Conservation (phyloP, 2,329 filamentous ascomycete genomes). For the Xylariaceae sp. region DNA sequence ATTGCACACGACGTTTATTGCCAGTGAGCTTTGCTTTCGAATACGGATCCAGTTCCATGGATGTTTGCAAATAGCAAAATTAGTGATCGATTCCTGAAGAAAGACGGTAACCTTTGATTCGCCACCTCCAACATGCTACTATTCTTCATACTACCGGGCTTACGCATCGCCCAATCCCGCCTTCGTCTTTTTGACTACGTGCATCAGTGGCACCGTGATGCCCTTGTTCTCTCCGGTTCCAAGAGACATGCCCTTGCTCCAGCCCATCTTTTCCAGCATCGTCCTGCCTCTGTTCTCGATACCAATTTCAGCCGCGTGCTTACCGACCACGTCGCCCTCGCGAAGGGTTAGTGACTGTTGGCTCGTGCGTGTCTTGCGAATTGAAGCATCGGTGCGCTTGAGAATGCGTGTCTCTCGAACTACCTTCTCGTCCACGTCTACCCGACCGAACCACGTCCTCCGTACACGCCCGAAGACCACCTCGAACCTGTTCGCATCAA, state of each 20-base stretch:
- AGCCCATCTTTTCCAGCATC: slow-evolving; percentile 97
- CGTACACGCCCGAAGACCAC: slow-evolving; percentile 42
- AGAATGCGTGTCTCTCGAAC: slow-evolving; percentile 25
- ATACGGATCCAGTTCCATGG: too few species aligned
- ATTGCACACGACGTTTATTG: too few species aligned
- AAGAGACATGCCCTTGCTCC: slow-evolving; percentile 80
- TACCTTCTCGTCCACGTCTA: slow-evolving; percentile 37
- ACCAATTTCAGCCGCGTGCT: slow-evolving; percentile 77
- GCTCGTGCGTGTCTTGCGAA: slow-evolving; percentile 29
- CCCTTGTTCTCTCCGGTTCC: slow-evolving; percentile 82
- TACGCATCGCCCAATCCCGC: slow-evolving; percentile 67
- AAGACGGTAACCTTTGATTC: background rate
- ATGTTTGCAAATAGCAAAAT: too few species aligned
- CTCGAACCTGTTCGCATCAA: slow-evolving; percentile 54
- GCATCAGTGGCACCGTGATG: slow-evolving; percentile 78
- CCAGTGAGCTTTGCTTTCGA: too few species aligned
- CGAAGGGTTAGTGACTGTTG: slow-evolving; percentile 53
- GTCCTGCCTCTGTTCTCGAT: slow-evolving; percentile 76
- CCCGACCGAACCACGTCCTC: slow-evolving; percentile 53
- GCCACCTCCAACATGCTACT: background rate
- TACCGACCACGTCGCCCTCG: slow-evolving; percentile 87
- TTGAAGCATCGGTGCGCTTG: slow-evolving; percentile 24
- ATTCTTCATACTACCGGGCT: background rate
- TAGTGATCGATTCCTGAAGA: background rate
- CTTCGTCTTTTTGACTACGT: slow-evolving; percentile 82